Evolutionary conservation across 2,329 filamentous ascomycete species (phyloP), one percentile per base, ranked within the genome.

Genomic region (Seiridium cupressi): DNA sequence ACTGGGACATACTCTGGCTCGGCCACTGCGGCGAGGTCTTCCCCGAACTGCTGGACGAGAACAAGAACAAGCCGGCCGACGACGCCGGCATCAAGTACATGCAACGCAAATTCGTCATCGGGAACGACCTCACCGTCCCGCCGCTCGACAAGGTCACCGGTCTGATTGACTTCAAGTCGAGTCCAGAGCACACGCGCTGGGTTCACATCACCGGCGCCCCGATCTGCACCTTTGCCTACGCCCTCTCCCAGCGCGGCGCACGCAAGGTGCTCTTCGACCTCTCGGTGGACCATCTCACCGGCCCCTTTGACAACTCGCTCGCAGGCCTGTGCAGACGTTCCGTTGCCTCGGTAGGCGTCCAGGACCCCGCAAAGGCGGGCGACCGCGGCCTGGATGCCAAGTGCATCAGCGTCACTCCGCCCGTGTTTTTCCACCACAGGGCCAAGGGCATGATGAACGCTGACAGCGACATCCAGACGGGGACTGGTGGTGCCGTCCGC

Each of bases 341-440:
- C 0, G 66, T 68, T 4, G 69, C 68, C 3, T 6, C 34, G n/a
- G 46, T 51, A 7, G 55, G 55, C 18, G 44, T 32, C 42, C 51
- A 58, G 9, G 63, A 64, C 13, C 44, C 57, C 31, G 58, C 49
- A 7, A 13, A n/a, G 42, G 62, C 60, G 4, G 65, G 65, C 4
- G 66, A 69, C 35, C 60, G 65, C 1, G 69, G 70, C 3, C 63
- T 74, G 31, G 66, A 69, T 26, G 62, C 70, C 6, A 73, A 71
- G 59, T 75, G 73, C 32, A 62, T 72, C 51, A 72, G 67, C 35
- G 69, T 74, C 3, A 71, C 73, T 26, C 72, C 72, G 13, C 69
- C 69, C 1, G 32, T 74, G 0, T 74, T 73, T 51, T 71, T 72
- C 58, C 69, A 74, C 60, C 70, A 73, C 60, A 68, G 68, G 31